Evolutionary conservation across 2,329 filamentous ascomycete species (phyloP), one percentile per base, ranked within the genome.

Genomic region (Phialocephala subalpina): DNA sequence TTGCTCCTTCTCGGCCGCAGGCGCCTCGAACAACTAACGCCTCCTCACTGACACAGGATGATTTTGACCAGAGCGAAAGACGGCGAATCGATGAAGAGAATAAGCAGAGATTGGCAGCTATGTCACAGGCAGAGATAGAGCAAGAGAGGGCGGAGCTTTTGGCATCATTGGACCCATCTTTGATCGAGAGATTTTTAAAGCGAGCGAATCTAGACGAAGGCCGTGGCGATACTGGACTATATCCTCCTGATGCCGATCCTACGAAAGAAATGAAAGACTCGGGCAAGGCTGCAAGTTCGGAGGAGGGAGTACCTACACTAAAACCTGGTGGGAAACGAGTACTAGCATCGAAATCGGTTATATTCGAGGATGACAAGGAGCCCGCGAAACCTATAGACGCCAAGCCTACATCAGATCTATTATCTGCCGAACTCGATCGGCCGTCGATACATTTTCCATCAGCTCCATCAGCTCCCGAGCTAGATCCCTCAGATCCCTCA

Each of bases 61-160:
- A 67, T 63, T 76, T 76, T 67, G 81, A 82, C 49, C 78, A 84
- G 12, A 82, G 85, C 52, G 94, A 97, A 75, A 88, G 87, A 74
- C 81, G 82, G 68, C 83, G 85, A 5, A 98, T 99, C 76, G 92
- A 95, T 74, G 85, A 89, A 71, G 94, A 98, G 77, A 99, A 98
- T 74, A 87, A 81, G 53, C 85, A 88, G 65, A 87, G 86, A 67
- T 78, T 99, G 56, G 89, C 89, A 16, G 82, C 84, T 29, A 97
- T 99, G 96, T 92, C 91, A 1, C 81, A 87, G 0, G 86, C 88
- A 42, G 93, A 97, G 78, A 97, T 98, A 65, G 89, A 92, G 68
- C 84, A 90, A 71, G 94, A 96, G 67, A 87, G 91, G 52, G 84
- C 88, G 66, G 95, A 98, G 71, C 82, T 99, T n/a, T 84, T 97